Evolutionary conservation across 352 stramenopile species (phyloP).

Genomic region (Phytopythium oedochilum): DNA sequence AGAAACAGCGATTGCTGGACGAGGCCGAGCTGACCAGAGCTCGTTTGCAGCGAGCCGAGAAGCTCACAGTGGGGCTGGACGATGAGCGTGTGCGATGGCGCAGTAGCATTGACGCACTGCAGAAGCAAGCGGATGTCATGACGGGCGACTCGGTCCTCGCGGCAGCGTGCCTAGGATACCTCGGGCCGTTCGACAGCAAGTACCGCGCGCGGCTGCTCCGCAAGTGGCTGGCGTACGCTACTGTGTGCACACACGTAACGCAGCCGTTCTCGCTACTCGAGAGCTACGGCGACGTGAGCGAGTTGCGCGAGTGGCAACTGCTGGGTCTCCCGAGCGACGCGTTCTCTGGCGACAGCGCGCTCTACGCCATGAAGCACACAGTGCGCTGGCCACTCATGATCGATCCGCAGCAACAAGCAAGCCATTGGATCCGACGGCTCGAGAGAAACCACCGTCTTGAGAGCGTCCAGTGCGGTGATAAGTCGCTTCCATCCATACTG

Average conservation of each 20-base stretch:
- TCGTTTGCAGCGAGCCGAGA: slow-evolving; percentile 49
- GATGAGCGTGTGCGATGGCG: slow-evolving; percentile 73
- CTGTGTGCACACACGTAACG: slow-evolving; percentile 21
- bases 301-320: slow-evolving; percentile 87
- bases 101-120: slow-evolving; percentile 47
- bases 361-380: slow-evolving; percentile 82
- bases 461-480: slow-evolving; percentile 61
- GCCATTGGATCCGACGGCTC: slow-evolving; percentile 89
- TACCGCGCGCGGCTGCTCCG: slow-evolving; percentile 32
- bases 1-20: slow-evolving; percentile 65
- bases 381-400: slow-evolving; percentile 93
- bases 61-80: slow-evolving; percentile 59
- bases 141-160: slow-evolving; percentile 60
- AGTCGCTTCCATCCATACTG: slow-evolving; percentile 28
- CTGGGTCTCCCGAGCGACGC: slow-evolving; percentile 85
- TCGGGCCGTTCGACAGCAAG: slow-evolving; percentile 54
- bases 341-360: slow-evolving; percentile 87
- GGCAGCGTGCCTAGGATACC: slow-evolving; percentile 55
- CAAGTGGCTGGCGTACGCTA: slow-evolving; percentile 19
- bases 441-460: slow-evolving; percentile 64
- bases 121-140: slow-evolving; percentile 36
- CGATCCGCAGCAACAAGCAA: slow-evolving; percentile 92
- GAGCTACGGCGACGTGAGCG: slow-evolving; percentile 73
- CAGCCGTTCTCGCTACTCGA: slow-evolving; percentile 49
- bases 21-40: slow-evolving; percentile 58